Evolutionary conservation across 495 filamentous ascomycete species (phyloP).

Genomic region (Astrocystis sublimbata): DNA sequence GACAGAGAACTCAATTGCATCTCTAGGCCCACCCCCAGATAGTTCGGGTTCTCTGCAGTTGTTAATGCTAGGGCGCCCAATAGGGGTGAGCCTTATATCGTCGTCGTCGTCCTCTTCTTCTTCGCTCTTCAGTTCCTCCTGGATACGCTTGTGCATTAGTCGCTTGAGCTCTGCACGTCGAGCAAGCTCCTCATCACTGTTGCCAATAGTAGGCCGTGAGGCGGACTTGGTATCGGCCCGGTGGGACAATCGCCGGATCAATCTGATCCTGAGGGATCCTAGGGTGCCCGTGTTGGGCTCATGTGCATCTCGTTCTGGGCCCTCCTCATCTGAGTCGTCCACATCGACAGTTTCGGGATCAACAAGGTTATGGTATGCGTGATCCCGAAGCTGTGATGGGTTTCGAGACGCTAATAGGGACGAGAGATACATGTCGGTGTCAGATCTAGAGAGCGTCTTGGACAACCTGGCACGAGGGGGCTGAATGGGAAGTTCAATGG

Average conservation of each 20-base stretch:
- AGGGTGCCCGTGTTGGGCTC: conserved; percentile 40
- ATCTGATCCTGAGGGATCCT: conserved; percentile 38
- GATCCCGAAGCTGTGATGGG: conserved; percentile 20
- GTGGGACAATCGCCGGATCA: conserved; percentile 50
- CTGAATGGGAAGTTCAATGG: conserved; percentile 28
- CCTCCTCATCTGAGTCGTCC: conserved; percentile 48
- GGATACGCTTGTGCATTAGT: conserved; percentile 52
- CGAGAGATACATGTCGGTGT: conserved; percentile 20
- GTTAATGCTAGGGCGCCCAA: conserved; percentile 15
- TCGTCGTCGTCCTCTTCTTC: conserved; percentile 26
- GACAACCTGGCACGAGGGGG: conserved; percentile 27
- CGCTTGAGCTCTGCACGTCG: conserved; percentile 53
- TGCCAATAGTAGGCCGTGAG: conserved; percentile 43
- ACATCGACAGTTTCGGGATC: conserved; percentile 37
- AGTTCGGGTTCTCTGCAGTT: conserved; percentile 21
- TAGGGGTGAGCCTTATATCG: conserved; percentile 10
- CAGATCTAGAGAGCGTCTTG: conserved; percentile 23
- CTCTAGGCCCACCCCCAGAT: conserved; percentile 41
- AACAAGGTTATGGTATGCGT: conserved; percentile 29
- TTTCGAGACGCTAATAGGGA: conserved; percentile 17
- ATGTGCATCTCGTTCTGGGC: conserved; percentile 23
- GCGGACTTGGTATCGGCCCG: conserved; percentile 41
- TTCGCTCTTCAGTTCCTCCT: conserved; percentile 51
- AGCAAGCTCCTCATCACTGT: conserved; percentile 50
- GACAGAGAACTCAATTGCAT: conserved; percentile 44